Evolutionary conservation across 2,329 filamentous ascomycete genomes (phyloP).

Genomic region (Leptographium lundbergii): DNA sequence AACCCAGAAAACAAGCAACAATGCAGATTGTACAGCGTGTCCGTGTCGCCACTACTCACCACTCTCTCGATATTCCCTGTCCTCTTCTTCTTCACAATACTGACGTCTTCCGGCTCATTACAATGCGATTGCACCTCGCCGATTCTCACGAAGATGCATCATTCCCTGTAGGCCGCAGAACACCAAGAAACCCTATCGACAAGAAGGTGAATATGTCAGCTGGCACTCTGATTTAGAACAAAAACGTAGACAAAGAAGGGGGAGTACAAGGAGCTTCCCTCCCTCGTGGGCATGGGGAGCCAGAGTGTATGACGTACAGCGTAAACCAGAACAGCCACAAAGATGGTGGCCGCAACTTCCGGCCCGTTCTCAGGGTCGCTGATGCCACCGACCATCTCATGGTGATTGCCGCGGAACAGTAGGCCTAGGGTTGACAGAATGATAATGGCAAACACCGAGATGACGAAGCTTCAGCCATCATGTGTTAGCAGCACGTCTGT

Average conservation of each 20-base stretch:
- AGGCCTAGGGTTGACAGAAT: slow-evolving; percentile 51
- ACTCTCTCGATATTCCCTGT: not conserved
- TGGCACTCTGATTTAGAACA: no score
- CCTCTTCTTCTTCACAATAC: no score
- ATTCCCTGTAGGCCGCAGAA: slow-evolving; percentile 87
- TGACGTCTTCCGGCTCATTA: slow-evolving; percentile 16
- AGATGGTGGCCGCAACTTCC: slow-evolving; percentile 74
- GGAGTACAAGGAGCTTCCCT: not conserved
- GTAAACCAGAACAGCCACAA: slow-evolving; percentile 80
- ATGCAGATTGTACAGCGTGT: not conserved
- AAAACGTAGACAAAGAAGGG: no score
- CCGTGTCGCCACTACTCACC: not conserved
- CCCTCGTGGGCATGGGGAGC: not conserved
- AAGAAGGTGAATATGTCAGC: not conserved
- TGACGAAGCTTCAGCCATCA: slow-evolving; percentile 51
- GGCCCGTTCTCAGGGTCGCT: slow-evolving; percentile 60
- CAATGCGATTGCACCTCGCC: slow-evolving; percentile 73
- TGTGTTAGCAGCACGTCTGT: not conserved
- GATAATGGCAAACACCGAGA: slow-evolving; percentile 53
- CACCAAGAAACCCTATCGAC: slow-evolving; percentile 65
- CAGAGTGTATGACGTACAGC: slow-evolving; percentile 46
- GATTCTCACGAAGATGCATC: slow-evolving; percentile 71
- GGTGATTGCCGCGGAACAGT: slow-evolving; percentile 69
- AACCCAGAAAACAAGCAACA: not conserved
- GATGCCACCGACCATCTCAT: slow-evolving; percentile 67